Conservation (phyloP, 2,329 filamentous ascomycete genomes). For the Fusarium verticillioides region DNA sequence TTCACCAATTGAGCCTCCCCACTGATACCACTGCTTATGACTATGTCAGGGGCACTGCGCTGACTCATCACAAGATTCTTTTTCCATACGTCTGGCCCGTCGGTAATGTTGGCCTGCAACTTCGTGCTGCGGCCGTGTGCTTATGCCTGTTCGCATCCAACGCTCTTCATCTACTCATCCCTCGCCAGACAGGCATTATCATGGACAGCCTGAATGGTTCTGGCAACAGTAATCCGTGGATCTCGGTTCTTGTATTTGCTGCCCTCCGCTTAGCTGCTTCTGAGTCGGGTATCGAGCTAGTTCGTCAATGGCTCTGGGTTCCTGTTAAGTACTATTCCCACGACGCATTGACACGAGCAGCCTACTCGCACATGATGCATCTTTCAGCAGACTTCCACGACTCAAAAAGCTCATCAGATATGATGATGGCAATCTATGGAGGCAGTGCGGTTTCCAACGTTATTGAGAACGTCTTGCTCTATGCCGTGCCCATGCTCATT, state of each 20-base stretch:
- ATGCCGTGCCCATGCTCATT: constrained; percentile 68
- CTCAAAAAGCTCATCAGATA: constrained; percentile 68
- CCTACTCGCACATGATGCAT: constrained; percentile 69
- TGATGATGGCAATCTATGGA: constrained; percentile 66
- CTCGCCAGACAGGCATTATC: constrained; percentile 83
- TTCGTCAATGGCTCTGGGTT: constrained; percentile 67
- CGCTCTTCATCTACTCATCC: constrained; percentile 79
- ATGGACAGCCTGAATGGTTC: constrained; percentile 72
- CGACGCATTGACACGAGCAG: constrained; percentile 63
- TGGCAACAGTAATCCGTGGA: constrained; percentile 62
- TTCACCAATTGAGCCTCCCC: not conserved
- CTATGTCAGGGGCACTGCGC: not conserved
- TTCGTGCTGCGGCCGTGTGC: constrained; percentile 73
- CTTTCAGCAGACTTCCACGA: constrained; percentile 72
- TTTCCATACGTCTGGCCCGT: constrained; percentile 83
- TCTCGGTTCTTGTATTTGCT: constrained; percentile 63
- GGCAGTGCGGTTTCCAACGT: constrained; percentile 65
- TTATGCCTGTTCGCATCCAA: constrained; percentile 77
- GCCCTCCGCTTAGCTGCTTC: constrained; percentile 63
- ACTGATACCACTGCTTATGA: not conserved
- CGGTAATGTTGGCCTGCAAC: constrained; percentile 72
- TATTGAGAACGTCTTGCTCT: constrained; percentile 68
- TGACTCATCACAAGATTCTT: constrained; percentile 65
- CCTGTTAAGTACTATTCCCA: constrained; percentile 68
- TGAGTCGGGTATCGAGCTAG: constrained; percentile 64